Evolutionary conservation across 768 basidiomycete species (phyloP), one percentile per base, ranked within the genome.

Genomic region (Termitomyces sp.): DNA sequence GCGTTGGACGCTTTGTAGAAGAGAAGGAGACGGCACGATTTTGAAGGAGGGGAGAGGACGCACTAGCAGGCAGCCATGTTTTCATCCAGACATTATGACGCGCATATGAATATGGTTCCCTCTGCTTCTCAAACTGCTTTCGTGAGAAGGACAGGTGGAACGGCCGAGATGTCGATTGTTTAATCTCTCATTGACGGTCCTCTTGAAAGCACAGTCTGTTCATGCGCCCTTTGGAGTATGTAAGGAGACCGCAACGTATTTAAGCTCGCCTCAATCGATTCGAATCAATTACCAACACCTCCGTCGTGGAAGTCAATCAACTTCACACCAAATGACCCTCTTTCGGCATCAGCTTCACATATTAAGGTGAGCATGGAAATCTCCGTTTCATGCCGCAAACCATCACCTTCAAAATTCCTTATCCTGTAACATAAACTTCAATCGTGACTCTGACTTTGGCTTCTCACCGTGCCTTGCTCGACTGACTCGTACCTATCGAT

Each of bases 61-160:
- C 35, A 54, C 54, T 53, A 60, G 54, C 60, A 61, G 61, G 57
- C 58, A 62, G 53, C 58, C 61, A 64, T 64, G 63, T 64, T 62
- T 48, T 52, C 55, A 47, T 44, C 43, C 54, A 52, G 54, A 62
- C 46, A 59, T 55, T 64, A 64, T 64, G 61, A 62, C 56, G 59
- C 56, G 57, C 55, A 59, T 59, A 64, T 62, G 61, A 57, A 62
- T 62, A 64, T 64, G 63, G 50, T 59, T 59, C 43, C 16, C 16
- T 42, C 46, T 26, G 50, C 54, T 30, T 44, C 8, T 44, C 26
- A 26, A 7, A 8, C 10, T 12, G 43, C 38, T 18, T 22, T 35
- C 20, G 7, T 54, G 24, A 54, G 18, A 52, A 26, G 48, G n/a
- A 49, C 26, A 28, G 50, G 22, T 20, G 6, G 26, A 36, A 26